Evolutionary conservation across 2,329 filamentous ascomycete species (phyloP).

Genomic region (Chaetomiaceae sp.): DNA sequence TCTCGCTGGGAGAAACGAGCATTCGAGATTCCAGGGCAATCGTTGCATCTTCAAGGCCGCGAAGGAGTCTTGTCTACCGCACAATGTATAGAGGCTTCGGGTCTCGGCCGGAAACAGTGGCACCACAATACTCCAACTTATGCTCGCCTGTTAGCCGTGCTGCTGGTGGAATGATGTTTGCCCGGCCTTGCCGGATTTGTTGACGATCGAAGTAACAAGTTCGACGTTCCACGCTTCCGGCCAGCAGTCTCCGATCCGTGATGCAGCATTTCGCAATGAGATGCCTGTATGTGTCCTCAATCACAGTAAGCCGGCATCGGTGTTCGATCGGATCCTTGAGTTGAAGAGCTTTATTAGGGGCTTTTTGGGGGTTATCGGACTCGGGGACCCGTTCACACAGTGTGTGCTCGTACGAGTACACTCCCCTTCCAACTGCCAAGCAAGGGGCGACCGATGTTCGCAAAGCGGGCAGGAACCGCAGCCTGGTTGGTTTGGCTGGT

Average conservation of each 20-base stretch:
- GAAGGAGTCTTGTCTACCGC: no score
- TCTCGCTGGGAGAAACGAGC: no score
- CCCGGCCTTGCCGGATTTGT: background rate
- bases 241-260: background rate
- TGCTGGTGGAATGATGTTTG: no score
- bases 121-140: slow-evolving; percentile 1
- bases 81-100: no score
- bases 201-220: background rate
- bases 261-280: no score
- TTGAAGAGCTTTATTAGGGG: background rate
- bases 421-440: background rate
- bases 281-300: no score
- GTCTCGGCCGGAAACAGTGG: background rate
- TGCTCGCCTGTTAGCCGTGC: background rate
- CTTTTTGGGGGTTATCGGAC: background rate
- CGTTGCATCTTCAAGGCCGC: no score
- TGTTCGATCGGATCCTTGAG: background rate
- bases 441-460: background rate
- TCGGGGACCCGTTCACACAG: slow-evolving; percentile 8
- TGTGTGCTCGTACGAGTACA: background rate
- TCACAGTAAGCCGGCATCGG: slow-evolving; percentile 11
- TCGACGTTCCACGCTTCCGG: background rate
- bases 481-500: slow-evolving; percentile 2
- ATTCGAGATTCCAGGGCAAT: no score
- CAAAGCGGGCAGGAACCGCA: slow-evolving; percentile 8